Base-by-base conservation (phyloP, 2,329 filamentous ascomycete genomes). In the Xylaria sp. region DNA sequence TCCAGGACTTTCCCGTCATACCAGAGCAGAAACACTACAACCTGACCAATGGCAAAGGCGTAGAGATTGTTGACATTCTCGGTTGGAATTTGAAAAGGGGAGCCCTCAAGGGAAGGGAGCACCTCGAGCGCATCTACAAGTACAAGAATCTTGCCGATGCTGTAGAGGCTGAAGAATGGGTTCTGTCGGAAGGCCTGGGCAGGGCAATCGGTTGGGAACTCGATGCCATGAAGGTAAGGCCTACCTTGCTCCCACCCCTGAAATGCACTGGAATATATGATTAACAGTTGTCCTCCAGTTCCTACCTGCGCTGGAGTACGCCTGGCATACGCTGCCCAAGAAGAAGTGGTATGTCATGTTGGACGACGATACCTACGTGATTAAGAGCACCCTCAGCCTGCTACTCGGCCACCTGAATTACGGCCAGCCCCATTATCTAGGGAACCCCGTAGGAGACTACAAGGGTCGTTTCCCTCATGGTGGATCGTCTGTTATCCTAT, bases 311-410 rank as follows among this genome's bases (percentile, higher is more conserved):
- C 83, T 89, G 72, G 85, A 88, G 72, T 82, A 86, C 69, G 80
- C 84, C 23, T 87, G 84, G 79, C 77, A 80, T 48, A 80, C 78
- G 18, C 80, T 88, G 74, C 87, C 86, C 0, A 76, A 81, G 69
- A 89, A 88, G 79, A 87, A 87, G 75, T 89, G 87, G 87, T 89
- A 88, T 73, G 76, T 88, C 69, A 84, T 89, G 71, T 77, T 87
- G 15, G 87, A 89, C 76, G 87, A 89, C 76, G 87, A 89, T 74
- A 89, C 86, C 0, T 89, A 84, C 74, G 75, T 89, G 54, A 80
- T 88, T 54, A 82, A 82, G 61, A 80, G 83, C 2, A 86, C 86
- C 13, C 76, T 89, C 34, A 78, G 80, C 51, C 76, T 83, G 1
- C 77, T 89, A 13, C 79, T 89, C 15, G 80, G 81, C 20, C 85